Evolutionary conservation across 768 basidiomycete species (phyloP).

Genomic region (Brasilioporus rufonigricans): DNA sequence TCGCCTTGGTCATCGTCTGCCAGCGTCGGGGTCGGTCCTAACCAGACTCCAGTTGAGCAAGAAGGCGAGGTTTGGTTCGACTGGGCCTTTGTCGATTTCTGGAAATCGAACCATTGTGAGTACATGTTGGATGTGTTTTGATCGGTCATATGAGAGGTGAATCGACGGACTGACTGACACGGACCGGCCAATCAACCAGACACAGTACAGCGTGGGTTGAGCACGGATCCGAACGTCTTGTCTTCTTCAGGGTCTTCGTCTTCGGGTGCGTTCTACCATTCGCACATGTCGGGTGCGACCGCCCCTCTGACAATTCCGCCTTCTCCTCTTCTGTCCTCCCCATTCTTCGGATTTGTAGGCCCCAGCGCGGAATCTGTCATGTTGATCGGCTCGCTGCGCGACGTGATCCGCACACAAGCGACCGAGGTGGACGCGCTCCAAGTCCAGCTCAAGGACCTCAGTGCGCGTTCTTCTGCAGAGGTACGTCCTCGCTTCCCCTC

Average conservation of each 20-base stretch:
- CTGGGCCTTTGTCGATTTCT: slow-evolving; percentile 97
- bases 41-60: slow-evolving; percentile 36
- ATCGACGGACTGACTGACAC: background rate
- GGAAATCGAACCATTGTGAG: slow-evolving; percentile 97
- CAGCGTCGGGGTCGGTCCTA: background rate
- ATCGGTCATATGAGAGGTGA: background rate
- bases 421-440: slow-evolving; percentile 73
- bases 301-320: background rate
- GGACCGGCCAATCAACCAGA: slow-evolving; percentile 45
- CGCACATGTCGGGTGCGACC: too few relatives aligned
- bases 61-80: slow-evolving; percentile 96
- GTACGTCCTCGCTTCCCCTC: slow-evolving; percentile 21
- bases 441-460: slow-evolving; percentile 47
- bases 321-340: too few relatives aligned
- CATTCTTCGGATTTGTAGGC: slow-evolving; percentile 33
- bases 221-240: slow-evolving; percentile 63
- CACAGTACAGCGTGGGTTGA: slow-evolving; percentile 71
- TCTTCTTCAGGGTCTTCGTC: slow-evolving; percentile 50
- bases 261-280: slow-evolving; percentile 49
- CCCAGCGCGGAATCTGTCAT: slow-evolving; percentile 76
- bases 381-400: slow-evolving; percentile 80
- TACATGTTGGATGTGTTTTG: slow-evolving; percentile 3
- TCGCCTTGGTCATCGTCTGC: slow-evolving; percentile 38
- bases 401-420: slow-evolving; percentile 80
- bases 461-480: slow-evolving; percentile 38